Evolutionary conservation across 768 basidiomycete genomes (phyloP).

Genomic region (Naganishia antarctica): DNA sequence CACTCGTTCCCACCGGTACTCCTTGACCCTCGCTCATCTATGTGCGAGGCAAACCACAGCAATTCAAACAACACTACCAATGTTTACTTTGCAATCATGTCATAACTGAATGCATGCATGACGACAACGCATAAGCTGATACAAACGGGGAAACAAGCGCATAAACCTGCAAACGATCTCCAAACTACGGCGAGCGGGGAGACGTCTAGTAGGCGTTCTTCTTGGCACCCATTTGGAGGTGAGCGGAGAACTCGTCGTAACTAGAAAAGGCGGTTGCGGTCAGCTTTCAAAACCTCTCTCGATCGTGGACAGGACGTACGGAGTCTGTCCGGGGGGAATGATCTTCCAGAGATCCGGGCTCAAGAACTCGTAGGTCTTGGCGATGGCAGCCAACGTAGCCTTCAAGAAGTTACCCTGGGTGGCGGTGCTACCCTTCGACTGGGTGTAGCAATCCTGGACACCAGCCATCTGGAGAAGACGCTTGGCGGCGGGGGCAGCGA

Average conservation of each 20-base stretch:
- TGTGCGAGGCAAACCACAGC: no score
- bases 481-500: constrained; percentile 96
- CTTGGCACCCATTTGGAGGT: constrained; percentile 74
- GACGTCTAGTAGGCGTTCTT: constrained; percentile 58
- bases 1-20: no score
- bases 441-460: constrained; percentile 95
- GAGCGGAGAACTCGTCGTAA: constrained; percentile 91
- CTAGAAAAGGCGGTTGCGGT: neutral
- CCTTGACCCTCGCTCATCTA: no score
- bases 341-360: constrained; percentile 97
- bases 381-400: constrained; percentile 88
- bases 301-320: neutral
- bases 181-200: neutral
- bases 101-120: constrained; percentile 17
- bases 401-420: constrained; percentile 75
- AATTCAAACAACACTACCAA: no score
- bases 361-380: constrained; percentile 96
- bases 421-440: constrained; percentile 95
- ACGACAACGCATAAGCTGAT: neutral
- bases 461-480: constrained; percentile 95
- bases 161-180: neutral
- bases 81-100: constrained; percentile 15
- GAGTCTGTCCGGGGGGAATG: constrained; percentile 57
- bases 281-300: constrained; percentile 6
- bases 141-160: constrained; percentile 5